Evolutionary conservation across 306 rosid genomes (phyloP).

Genomic region (Cicer bijugum): DNA sequence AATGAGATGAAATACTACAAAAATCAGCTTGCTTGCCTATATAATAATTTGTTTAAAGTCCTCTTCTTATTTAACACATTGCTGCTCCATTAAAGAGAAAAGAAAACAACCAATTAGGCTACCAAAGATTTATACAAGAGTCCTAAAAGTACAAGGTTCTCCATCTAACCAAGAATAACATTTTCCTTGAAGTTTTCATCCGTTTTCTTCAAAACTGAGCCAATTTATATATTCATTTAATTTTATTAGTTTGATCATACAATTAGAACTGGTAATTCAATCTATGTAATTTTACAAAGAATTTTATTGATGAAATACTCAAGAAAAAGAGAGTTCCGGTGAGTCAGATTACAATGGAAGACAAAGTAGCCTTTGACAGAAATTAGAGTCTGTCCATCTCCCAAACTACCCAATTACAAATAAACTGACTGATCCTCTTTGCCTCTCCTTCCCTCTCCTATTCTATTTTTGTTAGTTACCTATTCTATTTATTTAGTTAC

Average conservation of each 20-base stretch:
- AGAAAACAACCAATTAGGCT: not conserved
- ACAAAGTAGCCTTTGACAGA: no score
- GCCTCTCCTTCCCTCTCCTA: no score
- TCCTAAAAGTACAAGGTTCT: constrained; percentile 1
- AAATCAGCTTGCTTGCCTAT: constrained; percentile 6
- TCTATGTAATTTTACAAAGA: no score
- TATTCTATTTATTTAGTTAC: no score
- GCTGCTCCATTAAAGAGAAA: not conserved
- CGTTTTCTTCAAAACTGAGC: not conserved
- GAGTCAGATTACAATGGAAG: no score
- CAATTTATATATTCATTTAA: not conserved
- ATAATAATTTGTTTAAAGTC: not conserved
- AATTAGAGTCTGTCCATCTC: no score
- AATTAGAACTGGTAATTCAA: no score
- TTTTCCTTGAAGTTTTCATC: constrained; percentile 9
- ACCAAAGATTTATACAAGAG: not conserved
- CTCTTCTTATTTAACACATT: not conserved
- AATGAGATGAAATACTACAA: not conserved
- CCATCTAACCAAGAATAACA: not conserved
- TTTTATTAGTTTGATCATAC: constrained; percentile 12
- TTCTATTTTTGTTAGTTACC: no score
- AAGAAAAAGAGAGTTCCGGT: no score
- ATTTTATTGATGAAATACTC: no score
- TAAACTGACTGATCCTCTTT: no score
- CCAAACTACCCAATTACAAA: no score